Evolutionary conservation across 306 rosid genomes (phyloP), one percentile per base, ranked within the genome.

Genomic region (Cicer judaicum): DNA sequence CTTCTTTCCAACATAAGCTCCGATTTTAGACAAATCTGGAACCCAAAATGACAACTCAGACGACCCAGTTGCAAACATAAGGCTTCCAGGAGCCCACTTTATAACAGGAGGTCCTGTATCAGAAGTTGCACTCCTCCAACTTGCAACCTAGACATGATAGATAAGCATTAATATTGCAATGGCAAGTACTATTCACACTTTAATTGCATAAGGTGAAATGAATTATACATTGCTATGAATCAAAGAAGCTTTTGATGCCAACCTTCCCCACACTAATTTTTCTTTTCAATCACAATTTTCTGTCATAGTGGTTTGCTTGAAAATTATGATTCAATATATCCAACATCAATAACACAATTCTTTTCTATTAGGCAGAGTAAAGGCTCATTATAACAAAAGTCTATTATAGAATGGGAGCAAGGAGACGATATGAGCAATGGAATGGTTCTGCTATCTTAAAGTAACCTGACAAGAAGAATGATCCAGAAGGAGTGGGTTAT

Each of bases 61-160:
- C 11, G 97, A 91, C 57, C 98, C 98, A 10, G 99, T 88, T 12
- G 85, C 93, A 77, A 94, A 94, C 92, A 90, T 90, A 63, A 94
- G 97, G 81, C 81, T 90, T 81, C 97, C 96, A 0, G 97, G 96
- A 61, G 95, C 97, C 97, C 97, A 92, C 68, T 90, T 91, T 65
- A 92, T 81, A 68, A 90, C 97, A 1, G 99, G 97, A 68, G 99
- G 93, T 66, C 92, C 97, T 53, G 80, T 92, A 76, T 90, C 97
- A 62, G 96, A 79, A 67, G 88, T 82, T 2, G 86, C 80, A 83
- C 99, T 88, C 85, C 88, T 90, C 98, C 98, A 94, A 76, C 90
- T 85, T 73, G 97, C 88, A 56, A 91, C 97, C 96, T 94, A 80
- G 43, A 81, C 54, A 79, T 7, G 46, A 42, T 54, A 76, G 55